Evolutionary conservation across 805 yeast genomes (phyloP), one percentile per base, ranked within the genome.

Genomic region (Myxozyma neotropica): DNA sequence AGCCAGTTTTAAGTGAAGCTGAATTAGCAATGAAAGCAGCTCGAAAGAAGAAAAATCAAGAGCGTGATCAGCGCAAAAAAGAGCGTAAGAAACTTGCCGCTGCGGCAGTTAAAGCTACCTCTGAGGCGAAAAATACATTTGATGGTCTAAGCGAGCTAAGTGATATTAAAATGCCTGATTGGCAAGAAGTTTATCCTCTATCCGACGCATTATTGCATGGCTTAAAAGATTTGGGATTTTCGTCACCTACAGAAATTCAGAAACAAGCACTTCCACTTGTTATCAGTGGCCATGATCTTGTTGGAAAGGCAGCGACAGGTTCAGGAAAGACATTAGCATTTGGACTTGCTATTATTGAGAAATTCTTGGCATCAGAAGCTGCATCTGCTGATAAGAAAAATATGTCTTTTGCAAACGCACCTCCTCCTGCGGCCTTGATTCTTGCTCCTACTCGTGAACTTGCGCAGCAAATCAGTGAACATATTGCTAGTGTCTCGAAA

Each of bases 251-350:
- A 0, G 88, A 86, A 35, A 91, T 94, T 69, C 99, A 94, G 74
- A 80, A 78, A 60, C 75, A 77, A 58, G 78, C 93, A 8, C 85
- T 94, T 55, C 96, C 98, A 1, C 68, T 79, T 27, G 89, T 93
- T 1, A 59, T 89, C 13, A 77, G 78, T 29, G 95, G 92, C 4
- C 80, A 78, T 36, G 98, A 94, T 74, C 82, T 94, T 3, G 85
- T 94, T 65, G 99, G 99, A 56, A 94, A 93, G 71, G 99, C 99
- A 15, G 87, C 94, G 10, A 94, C 99, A 0, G 99, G 99, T 72
- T 89, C 96, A 0, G 99, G 99, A 79, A 94, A 94, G 72, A 94
- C 99, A 0, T 77, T 92, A 58, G 99, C 99, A 0, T 94, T 89
- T 72, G 97, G 97, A 47, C 83, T 94, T 27, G 97, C 99, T 8